Evolutionary conservation across 163 green algal genomes (phyloP), one percentile per base, ranked within the genome.

Genomic region (Chlorella variabilis): DNA sequence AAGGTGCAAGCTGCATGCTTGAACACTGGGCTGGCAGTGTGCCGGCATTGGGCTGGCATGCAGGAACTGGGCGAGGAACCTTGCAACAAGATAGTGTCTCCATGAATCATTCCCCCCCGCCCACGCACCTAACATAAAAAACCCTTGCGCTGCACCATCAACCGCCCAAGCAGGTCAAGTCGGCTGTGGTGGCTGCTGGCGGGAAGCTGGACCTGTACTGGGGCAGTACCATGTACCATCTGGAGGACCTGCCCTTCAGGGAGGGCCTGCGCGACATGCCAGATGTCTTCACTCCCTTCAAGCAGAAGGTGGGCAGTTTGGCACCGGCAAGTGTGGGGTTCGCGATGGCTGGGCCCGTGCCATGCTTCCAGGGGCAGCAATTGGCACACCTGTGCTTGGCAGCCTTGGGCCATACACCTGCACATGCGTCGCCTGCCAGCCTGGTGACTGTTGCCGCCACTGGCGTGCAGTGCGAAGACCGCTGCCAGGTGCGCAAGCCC

Each of bases 281-380:
- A 2, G 92, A 97, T 74, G 90, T 96, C 3, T 99, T 98, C 92
- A 98, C 96, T 0, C 93, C 94, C 29, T 98, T 98, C 86, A 91
- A 89, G 54, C 93, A 98, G 9, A 96, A 96, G 85, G 88, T 93
- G 58, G 41, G 71, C 63, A 75, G 41, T n/a, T n/a, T n/a, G 15
- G 45, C 45, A 54, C 45, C 45, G 15, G 45, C n/a, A n/a, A n/a
- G n/a, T n/a, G n/a, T n/a, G n/a, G n/a, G n/a, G n/a, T n/a, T n/a
- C n/a, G n/a, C n/a, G n/a, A n/a, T n/a, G n/a, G n/a, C n/a, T n/a
- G n/a, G n/a, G n/a, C n/a, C n/a, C n/a, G n/a, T n/a, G n/a, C n/a
- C n/a, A n/a, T n/a, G n/a, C n/a, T n/a, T n/a, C n/a, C n/a, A n/a
- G n/a, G n/a, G n/a, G n/a, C n/a, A n/a, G n/a, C n/a, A n/a, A 54